Evolutionary conservation across 2,329 filamentous ascomycete genomes (phyloP).

Genomic region (Hirsutella rhossiliensis): DNA sequence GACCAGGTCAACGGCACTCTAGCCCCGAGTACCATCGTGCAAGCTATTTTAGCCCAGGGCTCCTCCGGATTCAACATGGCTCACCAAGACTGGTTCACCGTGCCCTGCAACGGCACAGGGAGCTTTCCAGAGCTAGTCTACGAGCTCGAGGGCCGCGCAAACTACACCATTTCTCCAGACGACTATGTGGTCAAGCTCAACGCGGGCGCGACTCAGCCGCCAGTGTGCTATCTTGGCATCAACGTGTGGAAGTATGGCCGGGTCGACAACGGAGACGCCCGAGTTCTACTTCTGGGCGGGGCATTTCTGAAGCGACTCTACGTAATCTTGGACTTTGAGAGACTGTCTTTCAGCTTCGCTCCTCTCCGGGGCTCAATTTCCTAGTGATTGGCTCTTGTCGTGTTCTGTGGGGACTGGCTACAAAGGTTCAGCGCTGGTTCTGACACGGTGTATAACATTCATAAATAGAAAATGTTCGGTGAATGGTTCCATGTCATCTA

Average conservation of each 20-base stretch:
- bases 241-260: slow-evolving; percentile 2
- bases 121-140: neutral
- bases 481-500: no score
- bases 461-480: no score
- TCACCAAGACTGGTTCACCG: slow-evolving; percentile 1
- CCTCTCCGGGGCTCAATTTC: no score
- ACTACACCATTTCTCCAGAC: neutral
- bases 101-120: neutral
- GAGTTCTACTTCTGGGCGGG: neutral
- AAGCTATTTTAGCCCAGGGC: neutral
- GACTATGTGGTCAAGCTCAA: neutral
- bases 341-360: neutral
- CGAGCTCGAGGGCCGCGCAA: neutral
- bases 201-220: no score
- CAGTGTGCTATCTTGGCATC: neutral
- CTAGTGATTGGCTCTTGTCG: no score
- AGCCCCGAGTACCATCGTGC: neutral
- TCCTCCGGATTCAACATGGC: slow-evolving; percentile 1
- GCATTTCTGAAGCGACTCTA: neutral
- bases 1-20: neutral
- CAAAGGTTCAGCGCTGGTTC: no score
- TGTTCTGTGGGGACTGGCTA: no score
- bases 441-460: no score
- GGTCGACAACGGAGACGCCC: neutral
- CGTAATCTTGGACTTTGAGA: slow-evolving; percentile 1